A percentile compares a stretch with the other conserved stretches of the same genome.
Conservation (phyloP, 73 alveolate genomes). For the Tetrahymena malaccensis region DNA sequence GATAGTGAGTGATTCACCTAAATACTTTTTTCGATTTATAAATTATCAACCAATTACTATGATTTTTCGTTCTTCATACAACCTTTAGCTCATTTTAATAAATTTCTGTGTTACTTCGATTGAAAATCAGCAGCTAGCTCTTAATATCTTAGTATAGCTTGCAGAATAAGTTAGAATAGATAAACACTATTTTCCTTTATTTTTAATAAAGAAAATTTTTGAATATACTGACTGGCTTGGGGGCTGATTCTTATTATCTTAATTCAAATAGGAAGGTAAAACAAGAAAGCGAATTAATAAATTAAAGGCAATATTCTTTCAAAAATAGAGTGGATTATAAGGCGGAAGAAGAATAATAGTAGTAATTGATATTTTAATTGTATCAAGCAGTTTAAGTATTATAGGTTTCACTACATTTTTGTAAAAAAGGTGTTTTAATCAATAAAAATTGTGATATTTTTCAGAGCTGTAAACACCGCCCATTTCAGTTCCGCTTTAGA, state of each 20-base stretch:
- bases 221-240: neutral
- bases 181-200: neutral
- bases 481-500: neutral
- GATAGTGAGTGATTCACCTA: neutral
- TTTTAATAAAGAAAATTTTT: neutral
- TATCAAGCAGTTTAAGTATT: neutral
- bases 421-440: neutral
- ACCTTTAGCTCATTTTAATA: neutral
- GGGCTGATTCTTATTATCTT: neutral
- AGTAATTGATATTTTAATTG: neutral
- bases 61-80: too few relatives aligned
- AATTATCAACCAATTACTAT: neutral
- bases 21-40: neutral
- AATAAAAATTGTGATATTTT: neutral
- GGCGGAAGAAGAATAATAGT: neutral
- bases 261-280: neutral
- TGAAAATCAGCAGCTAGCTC: neutral
- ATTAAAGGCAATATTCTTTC: neutral
- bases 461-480: slow-evolving; percentile 1
- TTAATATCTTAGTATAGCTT: neutral
- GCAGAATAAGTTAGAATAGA: neutral
- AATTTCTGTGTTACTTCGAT: too few relatives aligned
- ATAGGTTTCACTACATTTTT: neutral
- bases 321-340: neutral
- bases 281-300: neutral